Evolutionary conservation across 306 rosid species (phyloP), one percentile per base, ranked within the genome.

Genomic region (Cucurbita pepo): DNA sequence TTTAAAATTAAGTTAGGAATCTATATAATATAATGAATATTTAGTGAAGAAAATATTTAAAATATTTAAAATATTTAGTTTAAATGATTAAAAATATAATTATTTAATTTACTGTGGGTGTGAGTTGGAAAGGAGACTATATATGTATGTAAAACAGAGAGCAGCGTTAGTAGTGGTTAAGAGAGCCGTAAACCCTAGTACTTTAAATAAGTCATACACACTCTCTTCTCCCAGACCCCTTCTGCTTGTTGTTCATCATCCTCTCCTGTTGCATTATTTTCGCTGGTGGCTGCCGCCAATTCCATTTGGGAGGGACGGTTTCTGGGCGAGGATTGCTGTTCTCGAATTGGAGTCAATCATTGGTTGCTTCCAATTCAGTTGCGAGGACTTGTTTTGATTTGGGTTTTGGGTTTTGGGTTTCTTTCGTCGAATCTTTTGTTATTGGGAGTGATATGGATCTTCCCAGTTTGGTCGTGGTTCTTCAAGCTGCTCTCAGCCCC

Each of bases 401-500:
- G 56, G 38, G 51, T 77, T 50, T 19, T 53, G 56, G 38, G 51
- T 77, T 50, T 59, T 56, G 37, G 37, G 4, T n/a, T 38, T 0
- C 2, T 40, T 38, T 62, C 30, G 44, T 11, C 18, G 8, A 12
- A 44, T 65, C 34, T 71, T 30, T 25, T 66, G 6, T 78, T 48
- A 13, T 1, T 65, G 47, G 2, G 34, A 50, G 4, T 25, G 52
- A 45, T 10, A 95, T 95, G 99, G 99, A 95, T 91, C 90, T 91
- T 82, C 96, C 83, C 0, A 84, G 86, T 76, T 88, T 95, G 1
- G 88, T 79, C 16, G 78, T 77, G 12, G 62, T 92, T 10, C 91
- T 92, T 34, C 97, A 88, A 77, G 97, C 97, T 71, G 97, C 96
- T 83, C 97, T 95, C 15, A 91, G 97, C 59, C 88, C 89, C 56